phyloP scores from a whole-genome alignment of 306 rosid genomes.

The Lagenaria siceraria region DNA sequence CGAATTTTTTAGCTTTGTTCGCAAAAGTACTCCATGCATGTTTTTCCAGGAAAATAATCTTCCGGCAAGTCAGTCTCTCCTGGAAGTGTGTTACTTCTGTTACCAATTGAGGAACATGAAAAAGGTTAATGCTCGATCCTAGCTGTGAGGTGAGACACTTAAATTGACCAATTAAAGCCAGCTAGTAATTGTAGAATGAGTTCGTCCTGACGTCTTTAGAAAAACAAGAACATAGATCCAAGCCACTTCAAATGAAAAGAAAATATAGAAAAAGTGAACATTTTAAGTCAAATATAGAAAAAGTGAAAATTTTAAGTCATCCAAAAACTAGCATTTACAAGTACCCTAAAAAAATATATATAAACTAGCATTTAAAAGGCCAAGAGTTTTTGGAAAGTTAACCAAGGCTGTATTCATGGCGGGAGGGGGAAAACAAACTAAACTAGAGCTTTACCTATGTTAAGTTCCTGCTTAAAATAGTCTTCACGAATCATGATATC shows the following conservation, averaged over 20 bases:
- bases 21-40: not conserved
- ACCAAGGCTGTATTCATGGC: not conserved
- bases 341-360: not conserved
- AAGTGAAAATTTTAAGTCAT: not conserved
- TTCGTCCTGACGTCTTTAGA: not conserved
- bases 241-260: not conserved
- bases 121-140: not conserved
- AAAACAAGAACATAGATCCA: not conserved
- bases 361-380: not conserved
- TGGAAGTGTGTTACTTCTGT: not conserved
- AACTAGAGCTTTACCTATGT: not conserved
- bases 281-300: not conserved
- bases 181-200: not conserved
- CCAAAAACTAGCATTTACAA: not conserved
- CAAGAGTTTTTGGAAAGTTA: not conserved
- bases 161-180: not conserved
- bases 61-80: not conserved
- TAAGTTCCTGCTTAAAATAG: constrained; percentile 1
- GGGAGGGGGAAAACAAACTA: not conserved
- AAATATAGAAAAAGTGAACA: not conserved
- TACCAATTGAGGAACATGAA: not conserved
- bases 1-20: not conserved
- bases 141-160: not conserved
- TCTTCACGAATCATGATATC: constrained; percentile 31
- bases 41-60: not conserved